Evolutionary conservation across 208 protist species (phyloP).

Genomic region (Leishmania gerbilli): DNA sequence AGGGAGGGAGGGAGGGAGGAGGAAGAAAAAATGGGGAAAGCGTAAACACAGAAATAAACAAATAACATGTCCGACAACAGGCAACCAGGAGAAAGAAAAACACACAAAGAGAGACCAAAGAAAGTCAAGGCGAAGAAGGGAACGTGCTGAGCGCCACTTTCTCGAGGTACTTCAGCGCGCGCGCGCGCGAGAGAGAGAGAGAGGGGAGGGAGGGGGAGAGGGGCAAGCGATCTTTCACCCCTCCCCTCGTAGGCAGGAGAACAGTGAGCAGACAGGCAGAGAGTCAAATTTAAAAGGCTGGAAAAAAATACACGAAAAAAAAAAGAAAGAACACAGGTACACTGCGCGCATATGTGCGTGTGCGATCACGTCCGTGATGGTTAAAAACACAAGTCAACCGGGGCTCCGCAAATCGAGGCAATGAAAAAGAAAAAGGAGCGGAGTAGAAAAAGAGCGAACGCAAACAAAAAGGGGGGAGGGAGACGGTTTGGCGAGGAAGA

Average conservation of each 20-base stretch:
- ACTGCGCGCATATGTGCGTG: constrained; percentile 1
- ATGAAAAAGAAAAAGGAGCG: not conserved
- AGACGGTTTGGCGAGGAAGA: not conserved
- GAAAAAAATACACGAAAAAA: not conserved
- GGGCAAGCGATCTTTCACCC: not conserved
- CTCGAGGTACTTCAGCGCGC: not conserved
- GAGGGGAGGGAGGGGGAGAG: too few relatives aligned
- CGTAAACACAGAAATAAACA: not conserved
- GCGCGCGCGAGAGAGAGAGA: not conserved
- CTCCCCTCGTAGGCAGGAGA: not conserved
- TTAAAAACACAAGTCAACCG: not conserved
- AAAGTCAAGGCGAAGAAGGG: not conserved
- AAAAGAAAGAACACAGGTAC: not conserved
- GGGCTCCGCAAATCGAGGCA: not conserved
- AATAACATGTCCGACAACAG: not conserved
- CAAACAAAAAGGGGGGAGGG: not conserved
- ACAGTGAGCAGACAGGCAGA: not conserved
- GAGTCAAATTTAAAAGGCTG: not conserved
- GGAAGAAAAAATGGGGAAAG: not conserved
- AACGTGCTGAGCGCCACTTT: not conserved
- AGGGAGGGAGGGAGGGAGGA: not conserved
- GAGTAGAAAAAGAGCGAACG: not conserved
- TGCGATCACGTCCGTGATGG: not conserved
- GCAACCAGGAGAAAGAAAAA: not conserved
- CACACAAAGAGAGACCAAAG: not conserved